Base-by-base conservation (phyloP, 2,329 filamentous ascomycete genomes). In the Pseudogymnoascus destructans region DNA sequence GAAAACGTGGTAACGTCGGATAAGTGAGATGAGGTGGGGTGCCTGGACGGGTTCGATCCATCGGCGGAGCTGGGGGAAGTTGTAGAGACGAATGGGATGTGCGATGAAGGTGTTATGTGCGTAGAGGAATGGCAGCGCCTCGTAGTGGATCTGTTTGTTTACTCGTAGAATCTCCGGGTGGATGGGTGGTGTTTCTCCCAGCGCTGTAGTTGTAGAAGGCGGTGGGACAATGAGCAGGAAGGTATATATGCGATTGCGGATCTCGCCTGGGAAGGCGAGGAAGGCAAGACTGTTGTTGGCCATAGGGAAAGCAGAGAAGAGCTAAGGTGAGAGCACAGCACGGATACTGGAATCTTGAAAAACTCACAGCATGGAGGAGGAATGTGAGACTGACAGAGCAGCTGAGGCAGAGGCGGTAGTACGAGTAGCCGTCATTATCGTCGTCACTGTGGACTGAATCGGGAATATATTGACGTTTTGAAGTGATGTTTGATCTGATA, bases 171-270 rank as follows among this genome's bases (percentile, higher is more conserved):
- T 68, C 33, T 68, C 66, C 9, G 73, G 69, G 61, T 73, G 65
- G 17, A 77, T 68, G 13, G 59, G 60, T 21, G 61, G 59, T 23
- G 64, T 61, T 23, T 46, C 57, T 6, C 61, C 59, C 13, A 67
- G 57, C 1, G 56, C 57, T 46, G 59, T 57, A 4, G 58, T 60
- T 7, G 49, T 60, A 3, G 64, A 66, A 3, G 64, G 40, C 1
- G 59, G 17, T 23, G 64, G 66, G 5, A 69, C 10, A 17, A 68
- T 40, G n/a, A 69, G 65, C 35, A 69, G 64, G 13, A 63, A 27
- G 13, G 36, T n/a, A 61, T 69, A 79, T 30, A 86, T 78, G 65
- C 85, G 75, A 58, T 84, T 79, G 35, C 77, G 76, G 3, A 86
- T 74, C 64, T 86, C 83, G 2, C 75, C 73, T 21, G 85, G 77